These are phyloP conservation scores for Neurospora sp. DNA, from an alignment of 495 filamentous ascomycete species.

Conservation along the genomic window DNA sequence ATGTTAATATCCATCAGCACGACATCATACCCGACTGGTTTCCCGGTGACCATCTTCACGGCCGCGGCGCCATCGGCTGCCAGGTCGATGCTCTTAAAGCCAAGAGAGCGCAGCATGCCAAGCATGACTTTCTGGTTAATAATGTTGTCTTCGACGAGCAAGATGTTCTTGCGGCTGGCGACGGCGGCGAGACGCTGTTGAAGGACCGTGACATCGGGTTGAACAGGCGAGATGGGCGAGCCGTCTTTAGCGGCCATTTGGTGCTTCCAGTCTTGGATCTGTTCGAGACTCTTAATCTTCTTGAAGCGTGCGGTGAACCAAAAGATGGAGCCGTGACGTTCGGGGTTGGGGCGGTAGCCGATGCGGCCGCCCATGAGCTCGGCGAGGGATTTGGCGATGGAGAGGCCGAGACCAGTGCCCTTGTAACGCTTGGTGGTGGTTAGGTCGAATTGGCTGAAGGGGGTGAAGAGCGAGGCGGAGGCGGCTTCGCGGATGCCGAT, in stretches of 20 bases:
- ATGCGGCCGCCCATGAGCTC: constrained; percentile 64
- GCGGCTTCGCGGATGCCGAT: constrained; percentile 57
- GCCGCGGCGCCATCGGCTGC: constrained; percentile 50
- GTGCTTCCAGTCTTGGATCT: constrained; percentile 19
- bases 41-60: constrained; percentile 39
- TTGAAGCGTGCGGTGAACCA: constrained; percentile 47
- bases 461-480: constrained; percentile 62
- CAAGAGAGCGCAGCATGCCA: constrained; percentile 43
- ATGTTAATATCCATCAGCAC: constrained; percentile 48
- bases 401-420: constrained; percentile 69
- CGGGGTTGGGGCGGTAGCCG: constrained; percentile 42
- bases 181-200: constrained; percentile 11
- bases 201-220: constrained; percentile 10
- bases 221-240: constrained; percentile 1
- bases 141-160: constrained; percentile 50
- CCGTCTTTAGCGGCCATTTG: not conserved
- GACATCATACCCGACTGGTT: constrained; percentile 41
- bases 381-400: constrained; percentile 66
- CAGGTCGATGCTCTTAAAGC: constrained; percentile 42
- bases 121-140: constrained; percentile 57
- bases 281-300: constrained; percentile 28
- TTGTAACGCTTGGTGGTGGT: constrained; percentile 68
- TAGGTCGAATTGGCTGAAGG: constrained; percentile 70
- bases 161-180: constrained; percentile 33
- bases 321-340: constrained; percentile 45